Base-by-base conservation (phyloP, 2,329 filamentous ascomycete species). In the Fusarium sp. region DNA sequence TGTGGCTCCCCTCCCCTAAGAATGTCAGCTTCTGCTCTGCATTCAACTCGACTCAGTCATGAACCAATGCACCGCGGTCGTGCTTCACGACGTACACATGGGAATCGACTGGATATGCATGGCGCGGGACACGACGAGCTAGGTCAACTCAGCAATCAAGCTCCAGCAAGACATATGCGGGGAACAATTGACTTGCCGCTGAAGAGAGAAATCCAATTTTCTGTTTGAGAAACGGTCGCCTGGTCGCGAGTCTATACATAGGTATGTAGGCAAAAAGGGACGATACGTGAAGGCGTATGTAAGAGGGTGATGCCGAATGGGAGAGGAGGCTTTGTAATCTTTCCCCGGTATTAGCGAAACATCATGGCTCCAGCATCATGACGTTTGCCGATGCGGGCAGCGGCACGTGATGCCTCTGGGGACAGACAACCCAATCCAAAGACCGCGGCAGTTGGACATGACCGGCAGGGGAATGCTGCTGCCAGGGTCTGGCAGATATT, bases 61-160 rank as follows among this genome's bases (percentile, higher is more conserved):
- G 18, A 12, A 4, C 15, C 10, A 6, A 30, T 30, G 11, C 11
- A 27, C 30, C 15, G 37, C 37, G 34, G 31, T 30, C 30, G 18
- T 15, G 18, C 7, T 52, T 27, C 23, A 23, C 23, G n/a, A 84
- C 90, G 77, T 88, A 94, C 93, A 95, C 92, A 96, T 95, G 61
- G 93, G 92, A 82, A 96, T 95, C 73, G 92, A 92, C 82, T 93
- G 89, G 83, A 95, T 92, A 88, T 95, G 92, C 93, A 96, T 96
- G 72, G 72, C 66, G 74, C 77, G 70, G 34, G 74, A 74, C 63
- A 69, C 48, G 46, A 70, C 61, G 34, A 65, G 46, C 56, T 65
- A 58, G 39, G 62, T 50, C 53, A 55, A 55, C 40, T 65, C 16
- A 73, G 56, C 31, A 47, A 47, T 27, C 28, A 12, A 34, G 7